phyloP scores from a whole-genome alignment of 345 rosid genomes.

The thale cress (Arabidopsis thaliana) region DNA sequence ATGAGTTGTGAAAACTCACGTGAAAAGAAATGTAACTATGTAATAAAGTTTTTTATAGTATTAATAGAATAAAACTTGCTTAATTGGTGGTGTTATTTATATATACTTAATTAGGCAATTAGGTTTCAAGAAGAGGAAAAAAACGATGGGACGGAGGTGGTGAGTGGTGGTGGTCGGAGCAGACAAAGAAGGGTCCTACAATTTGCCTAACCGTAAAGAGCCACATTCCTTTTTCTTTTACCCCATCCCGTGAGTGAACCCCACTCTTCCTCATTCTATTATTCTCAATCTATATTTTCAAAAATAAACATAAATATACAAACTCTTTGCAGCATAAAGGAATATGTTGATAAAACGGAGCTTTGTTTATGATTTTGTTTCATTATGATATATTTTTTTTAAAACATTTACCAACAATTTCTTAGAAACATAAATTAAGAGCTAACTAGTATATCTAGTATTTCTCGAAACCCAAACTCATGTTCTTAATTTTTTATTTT shows the following conservation, averaged over 20 bases:
- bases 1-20: not conserved
- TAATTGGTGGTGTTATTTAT: not conserved
- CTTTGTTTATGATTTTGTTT: not conserved
- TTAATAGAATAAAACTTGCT: not conserved
- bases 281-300: not conserved
- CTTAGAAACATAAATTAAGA: not conserved
- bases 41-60: not conserved
- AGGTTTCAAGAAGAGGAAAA: not conserved
- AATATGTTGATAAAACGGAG: not conserved
- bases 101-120: not conserved
- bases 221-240: constrained; percentile 14
- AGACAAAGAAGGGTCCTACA: constrained; percentile 42
- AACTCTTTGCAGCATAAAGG: not conserved
- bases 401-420: not conserved
- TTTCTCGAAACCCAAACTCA: not conserved
- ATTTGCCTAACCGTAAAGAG: constrained; percentile 31
- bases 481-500: not conserved
- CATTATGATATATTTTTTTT: not conserved
- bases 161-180: constrained; percentile 33
- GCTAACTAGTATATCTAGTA: not conserved
- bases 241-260: constrained; percentile 36
- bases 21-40: not conserved
- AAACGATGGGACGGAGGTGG: constrained; percentile 22
- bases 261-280: constrained; percentile 31
- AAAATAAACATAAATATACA: not conserved